These are phyloP conservation scores for Metschnikowia santaceciliae DNA, from an alignment of 805 yeast species.

Conservation along the genomic window DNA sequence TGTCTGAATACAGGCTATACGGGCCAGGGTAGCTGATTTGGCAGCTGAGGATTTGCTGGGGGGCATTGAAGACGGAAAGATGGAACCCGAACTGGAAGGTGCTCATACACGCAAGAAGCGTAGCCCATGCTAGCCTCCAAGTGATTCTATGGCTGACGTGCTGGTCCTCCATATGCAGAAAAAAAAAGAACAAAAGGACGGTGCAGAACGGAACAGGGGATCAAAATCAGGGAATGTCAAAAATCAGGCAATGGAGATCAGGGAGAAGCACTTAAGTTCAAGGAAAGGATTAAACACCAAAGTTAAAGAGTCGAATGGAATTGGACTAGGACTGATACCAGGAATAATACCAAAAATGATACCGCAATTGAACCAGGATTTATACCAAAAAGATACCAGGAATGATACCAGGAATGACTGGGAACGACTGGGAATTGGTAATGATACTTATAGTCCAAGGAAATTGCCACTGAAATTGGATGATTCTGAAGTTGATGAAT, in stretches of 20 bases:
- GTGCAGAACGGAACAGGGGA: not conserved
- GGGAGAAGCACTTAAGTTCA: not conserved
- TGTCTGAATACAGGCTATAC: conserved; percentile 17
- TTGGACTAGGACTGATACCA: too few species aligned
- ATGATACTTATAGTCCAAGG: not conserved
- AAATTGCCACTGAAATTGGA: too few species aligned
- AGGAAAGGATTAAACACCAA: not conserved
- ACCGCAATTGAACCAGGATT: too few species aligned
- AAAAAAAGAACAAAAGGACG: not conserved
- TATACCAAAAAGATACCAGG: too few species aligned
- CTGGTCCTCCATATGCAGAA: conserved; percentile 7
- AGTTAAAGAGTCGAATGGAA: too few species aligned
- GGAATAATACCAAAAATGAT: too few species aligned
- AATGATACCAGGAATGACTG: not conserved
- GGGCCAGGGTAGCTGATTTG: conserved; percentile 14
- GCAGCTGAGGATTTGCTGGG: conserved; percentile 29
- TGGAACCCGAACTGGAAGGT: conserved; percentile 40
- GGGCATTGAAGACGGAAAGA: conserved; percentile 36
- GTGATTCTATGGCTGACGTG: conserved; percentile 20
- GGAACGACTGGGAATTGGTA: not conserved
- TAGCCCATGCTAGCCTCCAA: conserved; percentile 32
- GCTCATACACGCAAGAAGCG: conserved; percentile 30
- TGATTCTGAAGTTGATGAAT: too few species aligned
- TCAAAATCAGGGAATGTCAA: too few species aligned
- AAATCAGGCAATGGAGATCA: not conserved